Percentiles rank a stretch among this genome's conserved stretches.
These are phyloP conservation scores for Sideroxylon spinosum DNA, from an alignment of 179 eudicot genomes.

Conservation along the genomic window DNA sequence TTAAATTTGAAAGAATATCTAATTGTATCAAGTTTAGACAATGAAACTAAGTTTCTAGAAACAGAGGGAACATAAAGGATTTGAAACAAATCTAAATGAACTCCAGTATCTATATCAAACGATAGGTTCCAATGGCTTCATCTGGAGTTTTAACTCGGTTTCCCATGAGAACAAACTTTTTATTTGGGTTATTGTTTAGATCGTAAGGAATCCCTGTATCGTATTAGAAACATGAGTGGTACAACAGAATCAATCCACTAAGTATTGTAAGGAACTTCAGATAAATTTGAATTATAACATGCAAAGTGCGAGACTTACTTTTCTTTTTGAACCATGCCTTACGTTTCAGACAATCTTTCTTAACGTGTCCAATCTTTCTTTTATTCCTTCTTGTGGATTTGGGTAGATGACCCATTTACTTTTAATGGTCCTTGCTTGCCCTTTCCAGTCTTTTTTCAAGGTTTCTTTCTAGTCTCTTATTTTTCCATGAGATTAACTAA, in stretches of 20 bases:
- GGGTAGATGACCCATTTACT: too few relatives aligned
- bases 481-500: background rate
- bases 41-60: background rate
- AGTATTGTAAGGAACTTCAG: background rate
- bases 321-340: constrained; percentile 12
- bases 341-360: constrained; percentile 14
- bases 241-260: background rate
- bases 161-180: background rate
- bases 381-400: background rate
- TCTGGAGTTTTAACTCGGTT: constrained; percentile 15
- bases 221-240: constrained; percentile 13
- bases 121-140: constrained; percentile 19
- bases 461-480: too few relatives aligned
- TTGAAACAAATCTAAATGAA: background rate
- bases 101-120: constrained; percentile 4
- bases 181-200: constrained; percentile 11
- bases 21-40: background rate
- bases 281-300: constrained; percentile 8
- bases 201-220: constrained; percentile 11
- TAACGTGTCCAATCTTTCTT: background rate
- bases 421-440: too few relatives aligned
- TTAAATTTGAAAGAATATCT: constrained; percentile 1
- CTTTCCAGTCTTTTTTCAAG: too few relatives aligned
- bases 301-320: constrained; percentile 8
- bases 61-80: constrained; percentile 9